Evolutionary conservation across 140 eudicot genomes (phyloP).

Genomic region (Flaveria floridana): DNA sequence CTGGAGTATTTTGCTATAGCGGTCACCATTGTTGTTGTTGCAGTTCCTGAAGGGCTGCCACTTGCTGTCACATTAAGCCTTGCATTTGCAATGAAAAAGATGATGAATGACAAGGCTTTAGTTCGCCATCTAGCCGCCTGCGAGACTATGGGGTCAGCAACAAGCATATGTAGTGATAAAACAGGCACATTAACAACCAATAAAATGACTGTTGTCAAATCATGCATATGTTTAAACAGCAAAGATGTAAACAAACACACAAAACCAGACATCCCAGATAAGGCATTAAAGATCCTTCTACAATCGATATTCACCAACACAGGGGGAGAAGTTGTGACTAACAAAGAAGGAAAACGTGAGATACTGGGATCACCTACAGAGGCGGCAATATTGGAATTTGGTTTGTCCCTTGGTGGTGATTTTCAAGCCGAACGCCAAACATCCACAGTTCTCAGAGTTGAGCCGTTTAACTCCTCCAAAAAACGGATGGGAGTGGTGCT

Average conservation of each 20-base stretch:
- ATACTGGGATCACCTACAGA: slow-evolving; percentile 67
- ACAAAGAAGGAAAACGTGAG: slow-evolving; percentile 51
- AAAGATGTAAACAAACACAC: slow-evolving; percentile 42
- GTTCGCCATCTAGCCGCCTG: slow-evolving; percentile 74
- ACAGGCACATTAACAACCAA: slow-evolving; percentile 72
- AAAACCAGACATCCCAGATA: slow-evolving; percentile 44
- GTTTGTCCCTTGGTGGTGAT: slow-evolving; percentile 58
- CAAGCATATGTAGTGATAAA: slow-evolving; percentile 69
- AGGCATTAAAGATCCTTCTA: slow-evolving; percentile 41
- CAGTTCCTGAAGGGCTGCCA: slow-evolving; percentile 78
- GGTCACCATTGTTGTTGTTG: slow-evolving; percentile 75
- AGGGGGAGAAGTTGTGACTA: slow-evolving; percentile 62
- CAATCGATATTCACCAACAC: slow-evolving; percentile 75
- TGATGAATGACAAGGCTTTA: slow-evolving; percentile 87
- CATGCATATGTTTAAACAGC: slow-evolving; percentile 56
- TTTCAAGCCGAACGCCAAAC: slow-evolving; percentile 39
- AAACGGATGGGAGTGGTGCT: slow-evolving; percentile 68
- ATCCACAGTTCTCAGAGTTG: slow-evolving; percentile 52
- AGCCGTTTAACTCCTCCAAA: slow-evolving; percentile 75
- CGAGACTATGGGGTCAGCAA: slow-evolving; percentile 83
- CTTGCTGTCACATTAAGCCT: slow-evolving; percentile 71
- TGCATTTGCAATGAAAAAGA: slow-evolving; percentile 77
- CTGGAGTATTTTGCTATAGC: slow-evolving; percentile 71
- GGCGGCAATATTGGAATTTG: slow-evolving; percentile 63
- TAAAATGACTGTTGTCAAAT: slow-evolving; percentile 67